Base-by-base conservation (phyloP, 1,139 yeast genomes). In the Diutina sp. region DNA sequence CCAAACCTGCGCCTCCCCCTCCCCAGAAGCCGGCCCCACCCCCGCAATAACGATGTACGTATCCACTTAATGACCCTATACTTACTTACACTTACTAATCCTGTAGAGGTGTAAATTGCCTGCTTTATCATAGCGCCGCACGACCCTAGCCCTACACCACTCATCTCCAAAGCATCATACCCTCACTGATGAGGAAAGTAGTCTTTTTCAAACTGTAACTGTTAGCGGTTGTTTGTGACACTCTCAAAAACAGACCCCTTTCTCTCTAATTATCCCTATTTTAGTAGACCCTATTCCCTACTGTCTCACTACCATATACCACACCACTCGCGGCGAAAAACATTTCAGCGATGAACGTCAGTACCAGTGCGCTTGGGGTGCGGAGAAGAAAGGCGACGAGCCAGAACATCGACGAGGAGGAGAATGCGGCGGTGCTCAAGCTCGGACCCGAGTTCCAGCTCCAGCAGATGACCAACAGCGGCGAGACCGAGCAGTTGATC, bases 401-500 rank as follows among this genome's bases (percentile, higher is more conserved):
- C 58, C 84, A 83, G 58, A 78, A 79, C 58, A 85, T 86, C 53
- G 91, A 87, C 57, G 84, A 80, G 61, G 97, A 91, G 65, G 98
- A 93, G 67, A 95, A 93, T 66, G 93, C 97, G 0, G 84, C 97
- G 0, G 79, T 82, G 56, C 77, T 93, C 63, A 87, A 87, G 66
- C 78, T 93, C 57, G 99, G 99, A 5, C 93, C 96, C 32, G 98
- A 93, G 72, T 93, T 93, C 67, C 95, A 86, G 65, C 72, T 86
- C 58, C 80, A 80, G 54, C 97, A 90, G 69, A 73, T 86, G 56
- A 86, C 90, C 59, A 93, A 90, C 70, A 82, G 81, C 57, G 97
- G 97, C 30, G 82, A 84, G 58, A 82, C 80, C 58, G 87, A 84
- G 59, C 89, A 85, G 62, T 76, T 93, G 59, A 87, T 89, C 62